Base-by-base conservation (phyloP, 768 basidiomycete species). In the Macrolepiota fuliginosa region DNA sequence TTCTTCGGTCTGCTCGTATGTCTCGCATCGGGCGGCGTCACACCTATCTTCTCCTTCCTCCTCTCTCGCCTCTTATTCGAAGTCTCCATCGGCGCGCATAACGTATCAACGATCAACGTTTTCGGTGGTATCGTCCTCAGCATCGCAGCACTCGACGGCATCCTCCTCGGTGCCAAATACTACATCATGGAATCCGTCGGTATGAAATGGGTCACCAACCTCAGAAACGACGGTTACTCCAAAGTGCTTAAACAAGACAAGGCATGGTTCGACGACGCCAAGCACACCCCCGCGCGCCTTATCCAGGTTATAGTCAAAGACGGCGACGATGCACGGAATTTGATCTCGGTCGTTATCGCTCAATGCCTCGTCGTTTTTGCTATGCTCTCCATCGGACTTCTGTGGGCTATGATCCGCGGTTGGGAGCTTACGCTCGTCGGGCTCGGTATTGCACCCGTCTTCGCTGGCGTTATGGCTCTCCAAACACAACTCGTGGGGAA, bases 361-460 rank as follows among this genome's bases (percentile, higher is more conserved):
- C 92, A 96, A 69, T 77, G 79, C 32, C 70, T 88, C 37, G 91
- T 94, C 19, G 91, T 96, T 13, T 62, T 74, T 9, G 77, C 90
- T 13, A 97, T 98, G 94, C 81, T 98, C 50, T 71, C 81, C 0
- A 77, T 96, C 2, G 96, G 95, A 7, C 73, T 98, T 19, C 70
- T 91, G 17, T 99, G 97, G 96, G 96, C 96, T 0, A 79, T 98
- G 72, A 81, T 84, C 1, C 76, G 82, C 32, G 93, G 94, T 0
- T 99, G 96, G 97, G 88, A 97, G 75, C 78, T 98, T 66, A 96
- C 94, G 0, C 82, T 98, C 17, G 92, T 91, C 2, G 96, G 95
- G 0, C 74, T 98, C 29, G 94, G 90, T 1, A 83, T 98, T 49
- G 92, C 85, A 0, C 96, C 95, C 0, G 82, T 96, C 11, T 96